Base-by-base conservation (phyloP, 2,329 filamentous ascomycete genomes). In the Emmonsiellopsis sp. region DNA sequence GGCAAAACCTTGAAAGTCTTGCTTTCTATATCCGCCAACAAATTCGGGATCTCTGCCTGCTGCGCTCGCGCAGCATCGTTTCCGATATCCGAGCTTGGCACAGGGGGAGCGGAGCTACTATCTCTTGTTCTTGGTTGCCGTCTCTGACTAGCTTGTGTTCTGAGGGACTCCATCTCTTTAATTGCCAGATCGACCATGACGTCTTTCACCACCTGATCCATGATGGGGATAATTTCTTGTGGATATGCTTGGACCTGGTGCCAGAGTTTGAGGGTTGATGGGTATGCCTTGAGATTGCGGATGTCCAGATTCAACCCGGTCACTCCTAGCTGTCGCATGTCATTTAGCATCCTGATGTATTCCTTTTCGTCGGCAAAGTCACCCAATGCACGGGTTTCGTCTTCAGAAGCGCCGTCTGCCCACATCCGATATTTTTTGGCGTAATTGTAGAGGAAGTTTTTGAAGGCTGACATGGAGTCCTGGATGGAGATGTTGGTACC, bases 401-500 rank as follows among this genome's bases (percentile, higher is more conserved):
- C 85, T 48, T 89, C 85, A 0, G 88, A 80, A 62, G 87, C 80
- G n/a, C 89, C 91, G 61, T 95, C 88, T 21, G 83, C 82, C 74
- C 92, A 93, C 81, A 97, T 82, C 58, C 93, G 88, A 65, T 98
- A 97, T 71, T 96, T 96, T 61, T 83, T 85, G 56, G 90, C 88
- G 63, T 93, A 98, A 67, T 95, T 94, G 66, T 84, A 83, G 32
- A 98, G 75, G 64, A 98, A 98, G 58, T 93, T 90, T 65, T 93
- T 92, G 76, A 96, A 95, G 0, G 85, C 79, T 50, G 84, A 82
- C 69, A 94, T 87, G 0, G 89, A 90, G 67, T 97, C 91, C 56
- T 88, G 83, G 51, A 98, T 86, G 5, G 92, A 95, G 49, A 98
- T 88, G 40, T 95, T 97, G 43, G 93, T 98, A 68, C 93, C 93